These are phyloP conservation scores for Clarireedia homoeocarpa DNA, from an alignment of 2,329 filamentous ascomycete species.

Conservation along the genomic window DNA sequence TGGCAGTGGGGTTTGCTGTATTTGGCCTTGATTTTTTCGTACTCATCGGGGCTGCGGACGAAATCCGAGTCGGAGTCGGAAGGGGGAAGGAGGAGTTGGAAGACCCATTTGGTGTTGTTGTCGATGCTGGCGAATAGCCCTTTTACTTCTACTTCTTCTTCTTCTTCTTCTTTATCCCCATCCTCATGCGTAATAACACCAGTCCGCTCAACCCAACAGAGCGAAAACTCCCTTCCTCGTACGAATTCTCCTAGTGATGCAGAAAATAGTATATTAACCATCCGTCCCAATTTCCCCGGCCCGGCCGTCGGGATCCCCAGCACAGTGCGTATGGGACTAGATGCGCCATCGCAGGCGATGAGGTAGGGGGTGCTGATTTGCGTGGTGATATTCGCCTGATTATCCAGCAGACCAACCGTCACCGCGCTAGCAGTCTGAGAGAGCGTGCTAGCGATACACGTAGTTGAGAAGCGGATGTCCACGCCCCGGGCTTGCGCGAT, in stretches of 20 bases:
- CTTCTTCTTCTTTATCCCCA: not conserved
- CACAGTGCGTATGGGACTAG: constrained; percentile 23
- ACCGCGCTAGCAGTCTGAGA: constrained; percentile 24
- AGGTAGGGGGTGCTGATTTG: constrained; percentile 31
- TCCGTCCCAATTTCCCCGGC: constrained; percentile 26
- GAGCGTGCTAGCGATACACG: constrained; percentile 16
- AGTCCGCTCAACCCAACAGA: constrained; percentile 27
- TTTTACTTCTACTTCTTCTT: not conserved
- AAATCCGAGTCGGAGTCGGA: not conserved
- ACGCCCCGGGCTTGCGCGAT: constrained; percentile 29
- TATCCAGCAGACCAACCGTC: constrained; percentile 20
- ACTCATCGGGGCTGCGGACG: not conserved
- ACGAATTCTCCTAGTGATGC: constrained; percentile 27
- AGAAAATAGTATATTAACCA: constrained; percentile 32
- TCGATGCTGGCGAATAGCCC: constrained; percentile 24
- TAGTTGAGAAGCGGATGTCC: constrained; percentile 31
- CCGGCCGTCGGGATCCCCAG: constrained; percentile 27
- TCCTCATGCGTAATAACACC: not conserved
- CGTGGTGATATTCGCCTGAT: constrained; percentile 14
- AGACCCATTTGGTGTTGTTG: constrained; percentile 24
- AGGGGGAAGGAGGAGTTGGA: constrained; percentile 23
- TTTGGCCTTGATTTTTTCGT: constrained; percentile 17
- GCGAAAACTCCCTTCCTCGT: constrained; percentile 26
- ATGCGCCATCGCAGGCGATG: constrained; percentile 33
- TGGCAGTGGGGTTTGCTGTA: constrained; percentile 14